A percentile compares a stretch with the other conserved stretches of the same genome.
phyloP scores from a whole-genome alignment of 371 early-diverging fungal species.

The Fennellomyces sp. region DNA sequence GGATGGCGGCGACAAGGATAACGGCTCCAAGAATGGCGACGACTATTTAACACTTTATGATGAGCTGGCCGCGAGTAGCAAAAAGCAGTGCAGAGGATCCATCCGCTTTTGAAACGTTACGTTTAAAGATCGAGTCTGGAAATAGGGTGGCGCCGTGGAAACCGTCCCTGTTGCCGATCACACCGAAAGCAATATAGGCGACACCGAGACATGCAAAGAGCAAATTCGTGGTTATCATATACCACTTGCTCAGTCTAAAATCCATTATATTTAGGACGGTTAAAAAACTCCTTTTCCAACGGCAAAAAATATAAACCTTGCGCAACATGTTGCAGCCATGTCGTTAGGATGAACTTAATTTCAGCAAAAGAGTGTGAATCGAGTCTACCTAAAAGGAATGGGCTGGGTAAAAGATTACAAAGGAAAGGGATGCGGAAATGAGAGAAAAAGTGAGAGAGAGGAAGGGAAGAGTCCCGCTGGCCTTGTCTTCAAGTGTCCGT shows the following conservation, averaged over 20 bases:
- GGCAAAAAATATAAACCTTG: constrained; percentile 11
- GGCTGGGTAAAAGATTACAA: neutral
- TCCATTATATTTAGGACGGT: neutral
- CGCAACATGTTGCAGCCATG: constrained; percentile 22
- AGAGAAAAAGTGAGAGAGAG: neutral
- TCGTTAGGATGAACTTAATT: neutral
- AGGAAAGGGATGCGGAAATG: neutral
- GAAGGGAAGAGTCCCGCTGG: neutral
- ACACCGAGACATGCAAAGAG: constrained; percentile 45
- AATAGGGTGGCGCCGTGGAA: constrained; percentile 44
- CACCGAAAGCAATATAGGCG: constrained; percentile 47
- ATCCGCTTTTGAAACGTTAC: constrained; percentile 23
- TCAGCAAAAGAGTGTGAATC: neutral
- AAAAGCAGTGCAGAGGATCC: no score
- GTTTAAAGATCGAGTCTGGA: constrained; percentile 35
- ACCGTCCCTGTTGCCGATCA: constrained; percentile 37
- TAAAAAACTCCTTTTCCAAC: neutral
- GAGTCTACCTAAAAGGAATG: constrained; percentile 3
- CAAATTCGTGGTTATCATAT: constrained; percentile 46
- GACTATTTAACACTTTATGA: constrained; percentile 16
- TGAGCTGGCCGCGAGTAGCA: no score
- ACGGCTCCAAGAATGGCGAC: constrained; percentile 41
- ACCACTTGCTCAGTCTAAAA: constrained; percentile 48
- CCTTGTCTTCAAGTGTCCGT: neutral
- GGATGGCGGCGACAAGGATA: constrained; percentile 37